Base-by-base conservation (phyloP, 352 stramenopile genomes). In the Globisporangium viniferum region DNA sequence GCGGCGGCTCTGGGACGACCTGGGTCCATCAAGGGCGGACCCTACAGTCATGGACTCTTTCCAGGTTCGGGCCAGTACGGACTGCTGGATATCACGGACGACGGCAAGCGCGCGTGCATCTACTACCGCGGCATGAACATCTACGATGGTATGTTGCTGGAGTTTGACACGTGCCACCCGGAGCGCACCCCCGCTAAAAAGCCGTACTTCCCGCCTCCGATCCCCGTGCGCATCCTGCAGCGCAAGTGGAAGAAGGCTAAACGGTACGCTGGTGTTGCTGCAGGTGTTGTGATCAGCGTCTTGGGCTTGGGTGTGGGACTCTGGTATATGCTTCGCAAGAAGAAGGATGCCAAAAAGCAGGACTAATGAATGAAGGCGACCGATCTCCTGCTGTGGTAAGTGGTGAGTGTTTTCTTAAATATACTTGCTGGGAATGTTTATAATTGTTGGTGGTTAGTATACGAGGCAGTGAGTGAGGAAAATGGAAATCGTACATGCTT, bases 21-120 rank as follows among this genome's bases (percentile, higher is more conserved):
- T 1, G 87, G 87, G 0, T 94, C 86, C 9, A 79, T 94, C 55
- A 97, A 97, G 59, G 90, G 90, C 36, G 89, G 90, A 7, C 89
- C 90, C 0, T 97, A 97, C 67, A 94, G 84, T 68, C 89, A 97
- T 64, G 90, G 90, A 5, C 80, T 80, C 31, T 86, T 92, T 63
- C 82, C 89, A 24, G 89, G 90, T 12, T 78, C 86, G 6, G 89
- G 86, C 1, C 88, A 94, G 67, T 96, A 93, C 62, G 88, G 80
- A 8, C 48, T 94, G n/a, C 73, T 96, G 74, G 84, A 93, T 69
- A 74, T 96, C n/a, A 77, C 73, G 0, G 88, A 96, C 59, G 83
- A 93, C 66, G 85, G 84, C 10, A 73, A 72, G 8, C 75, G 76
- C 9, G 75, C 94, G 18, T 94, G 88, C 64, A 62, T 93, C 31